Evolutionary conservation across 1,284 basidiomycete genomes (phyloP).

Genomic region (Phylloboletellus chloephorus): DNA sequence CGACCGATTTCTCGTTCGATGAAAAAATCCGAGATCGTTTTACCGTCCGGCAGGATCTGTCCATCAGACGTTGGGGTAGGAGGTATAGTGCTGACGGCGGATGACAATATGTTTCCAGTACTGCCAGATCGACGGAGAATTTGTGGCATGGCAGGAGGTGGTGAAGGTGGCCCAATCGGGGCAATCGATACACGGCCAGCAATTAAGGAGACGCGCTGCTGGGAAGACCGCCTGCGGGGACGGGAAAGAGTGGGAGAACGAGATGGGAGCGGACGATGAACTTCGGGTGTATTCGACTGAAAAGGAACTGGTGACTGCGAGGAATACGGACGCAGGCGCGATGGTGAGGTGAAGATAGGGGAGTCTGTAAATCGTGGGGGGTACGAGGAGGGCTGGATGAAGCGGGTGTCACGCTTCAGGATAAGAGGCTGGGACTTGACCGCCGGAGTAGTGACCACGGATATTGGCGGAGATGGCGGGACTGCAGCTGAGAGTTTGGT

Average conservation of each 20-base stretch:
- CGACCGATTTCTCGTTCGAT: conserved; percentile 86
- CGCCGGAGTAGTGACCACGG: conserved; percentile 14
- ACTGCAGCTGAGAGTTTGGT: conserved; percentile 8
- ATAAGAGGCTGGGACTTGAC: conserved; percentile 2
- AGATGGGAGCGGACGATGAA: conserved; percentile 26
- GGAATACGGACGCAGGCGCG: conserved; percentile 34
- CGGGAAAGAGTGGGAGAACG: conserved; percentile 49
- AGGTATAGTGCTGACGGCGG: conserved; percentile 52
- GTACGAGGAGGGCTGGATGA: conserved; percentile 12
- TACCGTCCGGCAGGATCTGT: conserved; percentile 50
- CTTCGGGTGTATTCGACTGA: conserved; percentile 18
- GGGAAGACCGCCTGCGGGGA: conserved; percentile 68
- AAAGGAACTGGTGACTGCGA: conserved; percentile 14
- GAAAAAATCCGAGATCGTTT: conserved; percentile 72
- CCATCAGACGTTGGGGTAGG: conserved; percentile 52
- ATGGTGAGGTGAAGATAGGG: conserved; percentile 19
- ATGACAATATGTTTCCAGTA: conserved; percentile 55
- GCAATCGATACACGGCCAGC: conserved; percentile 73
- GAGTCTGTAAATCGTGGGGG: conserved; percentile 22
- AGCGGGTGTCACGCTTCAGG: conserved; percentile 5
- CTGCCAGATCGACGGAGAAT: conserved; percentile 58
- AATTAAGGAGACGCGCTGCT: conserved; percentile 74
- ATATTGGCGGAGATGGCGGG: conserved; percentile 13
- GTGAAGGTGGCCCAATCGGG: conserved; percentile 61
- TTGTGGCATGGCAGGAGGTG: conserved; percentile 52